Percentiles rank a stretch among this genome's conserved stretches.
phyloP scores from a whole-genome alignment of 495 filamentous ascomycete species.

The Rhizodiscina lignyota region DNA sequence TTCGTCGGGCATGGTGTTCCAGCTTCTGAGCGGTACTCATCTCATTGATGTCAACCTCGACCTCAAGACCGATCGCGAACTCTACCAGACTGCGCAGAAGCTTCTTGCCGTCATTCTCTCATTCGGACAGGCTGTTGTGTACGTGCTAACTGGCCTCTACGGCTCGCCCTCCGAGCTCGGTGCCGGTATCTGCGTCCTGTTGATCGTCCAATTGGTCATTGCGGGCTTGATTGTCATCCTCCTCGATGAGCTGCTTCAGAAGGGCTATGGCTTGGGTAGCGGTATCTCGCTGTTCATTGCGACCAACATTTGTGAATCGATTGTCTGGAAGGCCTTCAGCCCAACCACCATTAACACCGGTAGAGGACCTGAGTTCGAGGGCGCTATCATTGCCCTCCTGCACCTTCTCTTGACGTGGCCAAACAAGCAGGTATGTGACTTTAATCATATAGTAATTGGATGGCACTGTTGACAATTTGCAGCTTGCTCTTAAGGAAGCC shows the following conservation, averaged over 20 bases:
- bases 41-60: constrained; percentile 90
- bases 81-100: constrained; percentile 99
- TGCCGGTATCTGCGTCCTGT: constrained; percentile 90
- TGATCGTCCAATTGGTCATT: constrained; percentile 91
- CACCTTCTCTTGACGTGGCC: constrained; percentile 96
- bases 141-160: constrained; percentile 95
- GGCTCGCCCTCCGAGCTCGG: constrained; percentile 91
- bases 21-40: constrained; percentile 97
- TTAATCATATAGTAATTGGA: too few species aligned
- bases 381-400: constrained; percentile 95
- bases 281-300: constrained; percentile 99
- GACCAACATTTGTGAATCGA: constrained; percentile 99
- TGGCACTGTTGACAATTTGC: too few species aligned
- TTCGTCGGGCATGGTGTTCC: constrained; percentile 99
- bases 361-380: constrained; percentile 97
- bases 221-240: constrained; percentile 98
- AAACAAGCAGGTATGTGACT: too few species aligned
- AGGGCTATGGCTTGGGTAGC: constrained; percentile 95
- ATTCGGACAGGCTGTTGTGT: constrained; percentile 91
- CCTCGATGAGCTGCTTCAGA: constrained; percentile 96
- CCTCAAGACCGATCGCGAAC: constrained; percentile 97
- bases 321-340: constrained; percentile 99
- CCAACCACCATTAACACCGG: constrained; percentile 99
- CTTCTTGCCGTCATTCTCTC: constrained; percentile 96
- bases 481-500: constrained; percentile 87